Conservation (phyloP, 2,329 filamentous ascomycete species). For the Gaeumannomyces tritici region DNA sequence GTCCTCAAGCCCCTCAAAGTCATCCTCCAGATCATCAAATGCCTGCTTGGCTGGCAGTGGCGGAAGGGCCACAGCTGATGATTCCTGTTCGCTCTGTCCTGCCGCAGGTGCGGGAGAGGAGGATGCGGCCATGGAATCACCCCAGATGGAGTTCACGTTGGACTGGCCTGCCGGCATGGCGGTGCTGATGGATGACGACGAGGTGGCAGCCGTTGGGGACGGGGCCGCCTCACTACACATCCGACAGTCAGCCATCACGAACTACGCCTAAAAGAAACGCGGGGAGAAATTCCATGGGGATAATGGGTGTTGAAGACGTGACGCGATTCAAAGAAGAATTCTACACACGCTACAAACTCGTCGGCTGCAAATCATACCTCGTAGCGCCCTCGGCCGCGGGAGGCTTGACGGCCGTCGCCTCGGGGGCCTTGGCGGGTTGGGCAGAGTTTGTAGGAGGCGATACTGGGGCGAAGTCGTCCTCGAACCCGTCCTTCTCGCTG, state of each 20-base stretch:
- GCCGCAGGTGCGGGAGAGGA: conserved; percentile 21
- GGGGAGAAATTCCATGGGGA: neutral
- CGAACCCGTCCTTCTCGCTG: conserved; percentile 66
- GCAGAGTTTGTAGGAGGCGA: conserved; percentile 19
- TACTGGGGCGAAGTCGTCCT: conserved; percentile 78
- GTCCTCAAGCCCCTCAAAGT: conserved; percentile 76
- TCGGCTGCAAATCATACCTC: conserved; percentile 2
- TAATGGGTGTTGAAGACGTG: neutral
- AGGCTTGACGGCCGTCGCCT: conserved; percentile 5
- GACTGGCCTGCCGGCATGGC: neutral
- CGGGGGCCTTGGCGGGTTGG: conserved; percentile 15
- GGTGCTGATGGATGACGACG: conserved; percentile 3
- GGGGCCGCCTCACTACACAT: conserved; percentile 3
- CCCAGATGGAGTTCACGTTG: conserved; percentile 8
- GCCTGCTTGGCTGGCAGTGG: conserved; percentile 35
- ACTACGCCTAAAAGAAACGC: neutral
- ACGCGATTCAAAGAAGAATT: neutral
- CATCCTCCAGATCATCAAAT: conserved; percentile 69
- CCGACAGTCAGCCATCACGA: neutral
- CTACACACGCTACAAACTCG: conserved; percentile 1
- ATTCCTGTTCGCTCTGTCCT: conserved; percentile 16
- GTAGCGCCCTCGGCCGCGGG: conserved; percentile 2
- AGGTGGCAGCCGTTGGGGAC: conserved; percentile 13
- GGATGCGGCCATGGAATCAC: conserved; percentile 14
- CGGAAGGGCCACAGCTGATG: conserved; percentile 9